These are phyloP conservation scores for Climacium dendroides DNA, from an alignment of 225 moss, liverwort and hornwort genomes.

Conservation along the genomic window DNA sequence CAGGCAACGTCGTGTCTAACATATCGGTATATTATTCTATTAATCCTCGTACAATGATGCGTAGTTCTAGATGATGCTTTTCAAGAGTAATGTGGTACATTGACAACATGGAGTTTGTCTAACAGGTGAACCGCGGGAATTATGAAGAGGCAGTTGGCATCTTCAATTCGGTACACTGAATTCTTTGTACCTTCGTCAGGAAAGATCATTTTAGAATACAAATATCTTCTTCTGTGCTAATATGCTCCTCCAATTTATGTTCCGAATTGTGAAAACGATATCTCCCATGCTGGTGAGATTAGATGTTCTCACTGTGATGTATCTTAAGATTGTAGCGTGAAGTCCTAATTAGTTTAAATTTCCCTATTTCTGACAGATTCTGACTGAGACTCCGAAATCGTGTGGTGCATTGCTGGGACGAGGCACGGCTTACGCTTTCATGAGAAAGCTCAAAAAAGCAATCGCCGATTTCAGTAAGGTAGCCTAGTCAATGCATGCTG, in stretches of 20 bases:
- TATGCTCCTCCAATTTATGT: background rate
- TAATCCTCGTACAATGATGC: background rate
- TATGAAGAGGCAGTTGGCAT: conserved; percentile 61
- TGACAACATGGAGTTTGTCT: background rate
- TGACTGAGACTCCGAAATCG: conserved; percentile 41
- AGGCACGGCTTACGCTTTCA: conserved; percentile 81
- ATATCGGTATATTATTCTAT: background rate
- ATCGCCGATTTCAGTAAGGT: conserved; percentile 76
- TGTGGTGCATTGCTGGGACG: conserved; percentile 59
- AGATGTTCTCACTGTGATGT: background rate
- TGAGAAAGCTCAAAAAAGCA: conserved; percentile 47
- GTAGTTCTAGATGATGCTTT: background rate
- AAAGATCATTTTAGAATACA: background rate
- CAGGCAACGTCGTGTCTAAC: background rate
- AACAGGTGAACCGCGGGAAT: conserved; percentile 65
- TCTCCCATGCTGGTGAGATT: background rate
- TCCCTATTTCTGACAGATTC: conserved; percentile 22
- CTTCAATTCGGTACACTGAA: conserved; percentile 45
- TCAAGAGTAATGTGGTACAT: background rate
- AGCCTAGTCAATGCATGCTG: background rate
- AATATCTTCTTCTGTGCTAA: background rate
- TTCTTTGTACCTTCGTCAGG: background rate
- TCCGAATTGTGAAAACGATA: background rate
- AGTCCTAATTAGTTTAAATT: background rate
- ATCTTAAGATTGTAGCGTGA: background rate